Evolutionary conservation across 2,329 filamentous ascomycete species (phyloP).

Genomic region (Venturia carpophila): DNA sequence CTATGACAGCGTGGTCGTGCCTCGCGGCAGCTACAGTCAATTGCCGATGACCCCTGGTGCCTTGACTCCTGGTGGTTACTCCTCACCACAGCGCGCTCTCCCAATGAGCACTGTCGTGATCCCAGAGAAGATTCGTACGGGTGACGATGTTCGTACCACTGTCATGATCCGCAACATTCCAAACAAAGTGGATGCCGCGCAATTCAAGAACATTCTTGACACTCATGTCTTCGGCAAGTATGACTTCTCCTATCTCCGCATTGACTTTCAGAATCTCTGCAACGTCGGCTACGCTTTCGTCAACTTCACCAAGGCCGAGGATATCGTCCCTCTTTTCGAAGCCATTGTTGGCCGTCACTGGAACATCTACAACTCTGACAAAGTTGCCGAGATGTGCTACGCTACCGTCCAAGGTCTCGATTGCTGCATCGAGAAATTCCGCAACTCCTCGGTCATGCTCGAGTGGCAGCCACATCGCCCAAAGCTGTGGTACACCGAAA

Average conservation of each 20-base stretch:
- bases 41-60: background rate
- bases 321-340: slow-evolving; percentile 52
- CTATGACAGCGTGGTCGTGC: background rate
- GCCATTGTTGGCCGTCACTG: slow-evolving; percentile 37
- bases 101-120: background rate
- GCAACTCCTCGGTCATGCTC: slow-evolving; percentile 93
- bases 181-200: slow-evolving; percentile 67
- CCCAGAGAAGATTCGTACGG: slow-evolving; percentile 23
- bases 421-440: slow-evolving; percentile 86
- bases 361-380: slow-evolving; percentile 76
- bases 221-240: slow-evolving; percentile 72
- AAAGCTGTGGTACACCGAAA: slow-evolving; percentile 17
- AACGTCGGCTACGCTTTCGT: slow-evolving; percentile 97
- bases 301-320: slow-evolving; percentile 75
- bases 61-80: background rate
- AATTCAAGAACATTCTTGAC: slow-evolving; percentile 65
- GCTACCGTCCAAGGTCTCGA: slow-evolving; percentile 95
- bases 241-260: slow-evolving; percentile 91
- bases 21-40: background rate
- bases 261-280: slow-evolving; percentile 45
- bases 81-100: slow-evolving; percentile 4
- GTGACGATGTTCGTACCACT: slow-evolving; percentile 43
- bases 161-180: slow-evolving; percentile 96
- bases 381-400: slow-evolving; percentile 85
- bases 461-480: slow-evolving; percentile 46